phyloP scores from a whole-genome alignment of 192 early-diverging fungal species.

The Dissophora ornata region DNA sequence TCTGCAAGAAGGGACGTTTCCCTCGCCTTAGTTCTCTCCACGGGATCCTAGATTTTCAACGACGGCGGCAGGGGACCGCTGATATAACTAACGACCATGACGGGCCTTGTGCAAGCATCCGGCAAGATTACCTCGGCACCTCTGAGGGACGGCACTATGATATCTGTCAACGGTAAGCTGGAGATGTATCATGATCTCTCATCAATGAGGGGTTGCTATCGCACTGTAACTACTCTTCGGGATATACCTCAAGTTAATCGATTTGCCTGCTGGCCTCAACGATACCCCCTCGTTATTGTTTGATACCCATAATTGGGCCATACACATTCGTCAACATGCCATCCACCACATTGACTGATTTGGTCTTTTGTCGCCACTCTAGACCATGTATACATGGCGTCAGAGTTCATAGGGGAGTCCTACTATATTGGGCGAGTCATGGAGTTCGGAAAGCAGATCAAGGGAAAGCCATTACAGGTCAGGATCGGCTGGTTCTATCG shows the following conservation, averaged over 20 bases:
- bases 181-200: background rate
- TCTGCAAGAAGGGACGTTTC: too few species aligned
- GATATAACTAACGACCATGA: slow-evolving; percentile 11
- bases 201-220: too few species aligned
- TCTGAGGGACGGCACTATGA: slow-evolving; percentile 33
- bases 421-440: slow-evolving; percentile 85
- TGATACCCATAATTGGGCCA: too few species aligned
- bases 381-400: slow-evolving; percentile 84
- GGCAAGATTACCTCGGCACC: slow-evolving; percentile 23
- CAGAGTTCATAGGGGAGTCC: slow-evolving; percentile 77
- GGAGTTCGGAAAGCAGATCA: slow-evolving; percentile 74
- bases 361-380: background rate
- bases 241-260: too few species aligned
- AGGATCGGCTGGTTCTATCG: slow-evolving; percentile 82
- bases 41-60: too few species aligned
- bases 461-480: slow-evolving; percentile 63
- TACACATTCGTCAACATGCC: background rate
- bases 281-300: too few species aligned
- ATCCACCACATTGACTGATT: too few species aligned
- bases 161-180: slow-evolving; percentile 48
- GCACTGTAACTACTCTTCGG: too few species aligned
- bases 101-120: slow-evolving; percentile 17
- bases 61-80: background rate
- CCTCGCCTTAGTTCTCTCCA: too few species aligned
- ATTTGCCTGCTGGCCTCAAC: too few species aligned